Conservation (phyloP, 176 grass and related monocot genomes). For the Miscanthus lutarioriparius region DNA sequence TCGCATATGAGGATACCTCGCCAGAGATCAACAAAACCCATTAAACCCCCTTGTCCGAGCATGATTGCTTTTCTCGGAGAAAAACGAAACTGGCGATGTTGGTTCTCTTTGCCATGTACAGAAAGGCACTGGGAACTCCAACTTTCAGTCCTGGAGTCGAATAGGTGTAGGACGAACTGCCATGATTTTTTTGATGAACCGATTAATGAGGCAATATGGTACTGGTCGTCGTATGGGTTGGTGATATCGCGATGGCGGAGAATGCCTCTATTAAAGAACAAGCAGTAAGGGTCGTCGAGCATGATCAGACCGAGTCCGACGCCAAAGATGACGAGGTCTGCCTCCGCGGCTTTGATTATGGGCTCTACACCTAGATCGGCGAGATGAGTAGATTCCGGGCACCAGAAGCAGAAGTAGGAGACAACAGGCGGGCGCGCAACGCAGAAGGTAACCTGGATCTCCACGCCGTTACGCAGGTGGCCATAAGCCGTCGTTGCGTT, state of each 20-base stretch:
- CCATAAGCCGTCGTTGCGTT: not conserved
- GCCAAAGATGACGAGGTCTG: not conserved
- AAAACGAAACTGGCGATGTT: not conserved
- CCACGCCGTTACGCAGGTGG: not conserved
- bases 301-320: not conserved
- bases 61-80: not conserved
- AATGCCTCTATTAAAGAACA: not conserved
- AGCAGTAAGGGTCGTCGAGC: not conserved
- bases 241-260: not conserved
- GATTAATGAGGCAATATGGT: not conserved
- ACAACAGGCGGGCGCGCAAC: not conserved
- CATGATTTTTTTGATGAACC: not conserved
- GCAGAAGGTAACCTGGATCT: constrained; percentile 11
- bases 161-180: not conserved
- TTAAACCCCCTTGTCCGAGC: no score
- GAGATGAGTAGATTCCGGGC: not conserved
- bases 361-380: not conserved
- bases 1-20: not conserved
- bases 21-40: not conserved
- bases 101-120: not conserved
- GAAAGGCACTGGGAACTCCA: not conserved
- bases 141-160: not conserved
- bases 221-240: not conserved
- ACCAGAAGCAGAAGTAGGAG: constrained; percentile 16
- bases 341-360: not conserved